Evolutionary conservation across 257 asterid species (phyloP).

Genomic region (Scutellaria barbata): DNA sequence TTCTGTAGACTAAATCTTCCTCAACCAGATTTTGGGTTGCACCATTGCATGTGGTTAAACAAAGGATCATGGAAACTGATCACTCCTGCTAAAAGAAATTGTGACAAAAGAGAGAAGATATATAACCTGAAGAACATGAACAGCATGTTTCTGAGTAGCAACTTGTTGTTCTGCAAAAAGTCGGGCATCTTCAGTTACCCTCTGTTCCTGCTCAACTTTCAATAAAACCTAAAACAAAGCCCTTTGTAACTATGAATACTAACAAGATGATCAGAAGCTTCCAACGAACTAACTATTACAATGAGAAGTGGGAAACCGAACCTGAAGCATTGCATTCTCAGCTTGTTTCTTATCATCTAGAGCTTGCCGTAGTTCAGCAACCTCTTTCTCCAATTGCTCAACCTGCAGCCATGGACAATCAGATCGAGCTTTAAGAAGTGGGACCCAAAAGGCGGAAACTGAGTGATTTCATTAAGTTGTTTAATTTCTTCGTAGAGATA

Average conservation of each 20-base stretch:
- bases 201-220: constrained; percentile 91
- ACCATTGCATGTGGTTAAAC: background rate
- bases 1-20: background rate
- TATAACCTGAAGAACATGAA: constrained; percentile 66
- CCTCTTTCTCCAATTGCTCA: constrained; percentile 82
- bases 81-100: background rate
- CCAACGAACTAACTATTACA: background rate
- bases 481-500: background rate
- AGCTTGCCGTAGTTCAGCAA: constrained; percentile 61
- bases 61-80: background rate
- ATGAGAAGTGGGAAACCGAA: constrained; percentile 33
- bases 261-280: constrained; percentile 26
- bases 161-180: constrained; percentile 74
- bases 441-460: background rate
- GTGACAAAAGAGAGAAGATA: constrained; percentile 22
- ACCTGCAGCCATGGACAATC: constrained; percentile 50
- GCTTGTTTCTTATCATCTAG: constrained; percentile 68
- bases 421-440: constrained; percentile 7
- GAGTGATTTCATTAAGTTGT: background rate
- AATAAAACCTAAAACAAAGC: constrained; percentile 63
- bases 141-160: constrained; percentile 62
- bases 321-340: constrained; percentile 89
- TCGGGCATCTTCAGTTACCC: constrained; percentile 78
- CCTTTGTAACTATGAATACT: constrained; percentile 33
- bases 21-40: background rate